Conservation (phyloP, 2,329 filamentous ascomycete genomes). For the Xylariales sp. region DNA sequence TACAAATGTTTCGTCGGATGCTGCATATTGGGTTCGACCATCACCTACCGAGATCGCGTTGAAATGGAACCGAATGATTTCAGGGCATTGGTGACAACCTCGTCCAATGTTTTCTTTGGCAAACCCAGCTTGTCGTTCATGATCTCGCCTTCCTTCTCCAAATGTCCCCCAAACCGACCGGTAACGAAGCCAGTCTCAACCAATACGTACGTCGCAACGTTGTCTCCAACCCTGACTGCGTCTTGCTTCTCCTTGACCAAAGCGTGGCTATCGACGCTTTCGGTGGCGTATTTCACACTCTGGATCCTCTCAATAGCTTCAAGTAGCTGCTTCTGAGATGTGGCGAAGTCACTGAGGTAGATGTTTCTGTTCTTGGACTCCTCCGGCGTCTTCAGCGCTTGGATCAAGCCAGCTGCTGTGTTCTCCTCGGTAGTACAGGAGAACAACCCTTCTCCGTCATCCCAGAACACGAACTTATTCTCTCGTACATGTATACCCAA, state of each 20-base stretch:
- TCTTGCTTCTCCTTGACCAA: slow-evolving; percentile 25
- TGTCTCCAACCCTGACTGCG: slow-evolving; percentile 19
- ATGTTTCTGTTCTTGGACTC: slow-evolving; percentile 29
- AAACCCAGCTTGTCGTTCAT: slow-evolving; percentile 26
- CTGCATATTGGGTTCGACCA: too few species aligned
- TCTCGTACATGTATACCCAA: slow-evolving; percentile 20
- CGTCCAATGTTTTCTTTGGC: slow-evolving; percentile 20
- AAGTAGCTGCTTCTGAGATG: slow-evolving; percentile 29
- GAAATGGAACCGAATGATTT: too few species aligned
- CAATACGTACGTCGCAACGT: slow-evolving; percentile 19
- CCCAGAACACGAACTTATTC: slow-evolving; percentile 23
- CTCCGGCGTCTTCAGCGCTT: slow-evolving; percentile 23
- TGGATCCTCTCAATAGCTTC: slow-evolving; percentile 46
- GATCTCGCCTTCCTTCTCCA: slow-evolving; percentile 29
- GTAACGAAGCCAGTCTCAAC: slow-evolving; percentile 29
- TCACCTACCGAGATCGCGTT: too few species aligned
- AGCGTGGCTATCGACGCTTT: slow-evolving; percentile 21
- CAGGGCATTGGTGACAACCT: slow-evolving; percentile 17
- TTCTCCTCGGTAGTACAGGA: slow-evolving; percentile 31
- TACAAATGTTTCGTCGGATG: too few species aligned
- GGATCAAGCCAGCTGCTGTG: slow-evolving; percentile 24
- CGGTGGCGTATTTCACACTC: slow-evolving; percentile 32
- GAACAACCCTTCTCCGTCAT: slow-evolving; percentile 29
- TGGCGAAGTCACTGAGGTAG: slow-evolving; percentile 28
- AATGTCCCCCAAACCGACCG: slow-evolving; percentile 25